phyloP scores from a whole-genome alignment of 2,329 filamentous ascomycete species.

The Coniochaeta sp. region DNA sequence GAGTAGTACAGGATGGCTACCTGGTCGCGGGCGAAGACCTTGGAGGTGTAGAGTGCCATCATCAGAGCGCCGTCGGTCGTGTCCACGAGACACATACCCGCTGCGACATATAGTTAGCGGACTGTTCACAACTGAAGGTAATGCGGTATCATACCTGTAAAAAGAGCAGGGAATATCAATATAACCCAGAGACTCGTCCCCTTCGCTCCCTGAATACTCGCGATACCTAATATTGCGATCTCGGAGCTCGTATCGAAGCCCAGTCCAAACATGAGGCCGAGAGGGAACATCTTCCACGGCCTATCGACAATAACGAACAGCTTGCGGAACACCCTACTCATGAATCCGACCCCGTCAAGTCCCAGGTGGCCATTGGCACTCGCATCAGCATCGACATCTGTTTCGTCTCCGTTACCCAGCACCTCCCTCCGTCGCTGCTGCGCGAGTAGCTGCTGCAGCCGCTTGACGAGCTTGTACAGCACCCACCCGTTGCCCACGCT shows the following conservation, averaged over 20 bases:
- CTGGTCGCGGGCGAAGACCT: constrained; percentile 66
- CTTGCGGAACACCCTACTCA: constrained; percentile 63
- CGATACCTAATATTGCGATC: constrained; percentile 84
- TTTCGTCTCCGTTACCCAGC: constrained; percentile 9
- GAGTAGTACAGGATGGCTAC: constrained; percentile 95
- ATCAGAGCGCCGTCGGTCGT: constrained; percentile 90
- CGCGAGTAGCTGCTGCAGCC: constrained; percentile 55
- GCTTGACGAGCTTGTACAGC: constrained; percentile 65
- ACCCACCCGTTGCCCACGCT: constrained; percentile 84
- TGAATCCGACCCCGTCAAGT: constrained; percentile 69
- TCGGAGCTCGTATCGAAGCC: constrained; percentile 96
- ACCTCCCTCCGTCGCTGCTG: constrained; percentile 18
- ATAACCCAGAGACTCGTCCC: constrained; percentile 94
- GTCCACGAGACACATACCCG: constrained; percentile 91
- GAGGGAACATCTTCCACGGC: constrained; percentile 94
- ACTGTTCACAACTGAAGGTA: not conserved
- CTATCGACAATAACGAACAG: constrained; percentile 68
- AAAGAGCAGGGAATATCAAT: constrained; percentile 81
- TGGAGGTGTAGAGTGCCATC: constrained; percentile 87
- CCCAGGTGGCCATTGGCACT: constrained; percentile 43
- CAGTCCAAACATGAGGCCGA: constrained; percentile 82
- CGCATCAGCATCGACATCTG: constrained; percentile 7
- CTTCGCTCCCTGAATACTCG: constrained; percentile 74
- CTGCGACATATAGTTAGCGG: constrained; percentile 27
- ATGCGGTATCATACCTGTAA: constrained; percentile 56